phyloP scores from a whole-genome alignment of 108 stramenopile species.

The Nitzschia palea region DNA sequence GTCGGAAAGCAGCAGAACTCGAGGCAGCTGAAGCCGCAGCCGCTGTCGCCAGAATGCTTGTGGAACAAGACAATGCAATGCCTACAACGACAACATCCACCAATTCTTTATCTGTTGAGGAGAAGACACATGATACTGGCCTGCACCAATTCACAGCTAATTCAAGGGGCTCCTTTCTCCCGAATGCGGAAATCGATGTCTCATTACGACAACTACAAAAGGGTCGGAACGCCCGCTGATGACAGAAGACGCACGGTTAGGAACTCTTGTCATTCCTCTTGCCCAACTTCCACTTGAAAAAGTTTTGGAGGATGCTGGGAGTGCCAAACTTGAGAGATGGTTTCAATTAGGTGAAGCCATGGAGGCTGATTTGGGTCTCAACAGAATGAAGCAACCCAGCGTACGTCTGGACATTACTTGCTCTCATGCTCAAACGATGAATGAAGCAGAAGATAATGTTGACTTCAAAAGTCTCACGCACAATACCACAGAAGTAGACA shows the following conservation, averaged over 20 bases:
- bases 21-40: conserved; percentile 51
- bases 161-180: not conserved
- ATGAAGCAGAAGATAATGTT: conserved; percentile 71
- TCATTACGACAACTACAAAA: conserved; percentile 7
- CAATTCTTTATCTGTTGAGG: not conserved
- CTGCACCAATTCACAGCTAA: not conserved
- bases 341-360: conserved; percentile 41
- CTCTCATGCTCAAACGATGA: conserved; percentile 44
- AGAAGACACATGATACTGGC: not conserved
- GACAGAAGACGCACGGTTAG: conserved; percentile 58
- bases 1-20: conserved; percentile 23
- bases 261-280: conserved; percentile 67
- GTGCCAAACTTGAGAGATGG: conserved; percentile 71
- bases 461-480: conserved; percentile 1
- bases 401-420: conserved; percentile 77
- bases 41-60: conserved; percentile 38
- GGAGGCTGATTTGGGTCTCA: not conserved
- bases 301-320: conserved; percentile 25
- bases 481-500: too few relatives aligned
- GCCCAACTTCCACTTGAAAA: conserved; percentile 56
- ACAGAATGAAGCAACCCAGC: conserved; percentile 62
- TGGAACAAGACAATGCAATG: conserved; percentile 24
- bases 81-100: too few relatives aligned
- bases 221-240: not conserved
- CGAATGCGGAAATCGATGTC: conserved; percentile 23